These are phyloP conservation scores for Aureobasidium leucospermi DNA, from an alignment of 2,329 filamentous ascomycete genomes.

Conservation along the genomic window DNA sequence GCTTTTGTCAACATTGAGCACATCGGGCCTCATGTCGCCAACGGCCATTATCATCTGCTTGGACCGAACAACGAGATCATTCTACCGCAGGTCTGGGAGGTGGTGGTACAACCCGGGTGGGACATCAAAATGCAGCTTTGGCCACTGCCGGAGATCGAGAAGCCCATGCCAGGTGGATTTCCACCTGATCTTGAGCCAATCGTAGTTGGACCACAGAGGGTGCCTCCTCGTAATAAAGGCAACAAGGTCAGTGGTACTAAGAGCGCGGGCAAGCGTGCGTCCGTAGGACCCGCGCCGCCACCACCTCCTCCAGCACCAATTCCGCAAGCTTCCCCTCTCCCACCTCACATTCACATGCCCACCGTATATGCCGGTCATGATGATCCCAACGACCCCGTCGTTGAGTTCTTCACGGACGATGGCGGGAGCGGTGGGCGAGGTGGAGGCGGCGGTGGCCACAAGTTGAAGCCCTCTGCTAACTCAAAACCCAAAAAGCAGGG, in stretches of 20 bases:
- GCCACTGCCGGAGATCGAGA: constrained; percentile 28
- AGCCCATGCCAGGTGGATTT: background rate
- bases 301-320: background rate
- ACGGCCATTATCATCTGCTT: constrained; percentile 41
- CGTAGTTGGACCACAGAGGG: background rate
- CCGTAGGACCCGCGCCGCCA: background rate
- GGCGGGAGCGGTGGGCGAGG: background rate
- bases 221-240: background rate
- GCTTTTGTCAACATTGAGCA: constrained; percentile 42
- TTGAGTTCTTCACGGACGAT: background rate
- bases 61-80: constrained; percentile 44
- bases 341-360: background rate
- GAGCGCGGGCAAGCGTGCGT: constrained; percentile 10
- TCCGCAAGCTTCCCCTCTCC: background rate
- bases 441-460: background rate
- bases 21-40: constrained; percentile 38
- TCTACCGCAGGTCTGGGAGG: constrained; percentile 43
- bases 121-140: constrained; percentile 44
- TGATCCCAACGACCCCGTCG: background rate
- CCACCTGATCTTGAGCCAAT: background rate
- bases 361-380: background rate
- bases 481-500: background rate
- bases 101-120: constrained; percentile 41
- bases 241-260: constrained; percentile 7
- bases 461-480: background rate